phyloP scores from a whole-genome alignment of 2,329 filamentous ascomycete species.

The Ceratocystis variospora region DNA sequence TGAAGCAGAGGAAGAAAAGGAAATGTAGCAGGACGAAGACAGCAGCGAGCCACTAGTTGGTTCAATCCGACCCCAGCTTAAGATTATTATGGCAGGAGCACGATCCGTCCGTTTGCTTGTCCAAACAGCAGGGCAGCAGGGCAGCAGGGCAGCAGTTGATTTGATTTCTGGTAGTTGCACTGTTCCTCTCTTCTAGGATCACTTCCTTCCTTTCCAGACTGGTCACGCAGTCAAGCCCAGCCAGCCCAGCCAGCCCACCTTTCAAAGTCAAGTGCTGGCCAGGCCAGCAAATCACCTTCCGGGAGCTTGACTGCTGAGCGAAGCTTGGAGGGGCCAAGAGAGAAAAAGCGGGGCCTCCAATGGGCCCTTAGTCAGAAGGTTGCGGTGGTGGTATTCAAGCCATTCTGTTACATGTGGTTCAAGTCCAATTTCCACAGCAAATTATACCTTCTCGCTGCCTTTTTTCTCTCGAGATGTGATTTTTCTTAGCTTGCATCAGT shows the following conservation, averaged over 20 bases:
- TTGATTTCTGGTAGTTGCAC: neutral
- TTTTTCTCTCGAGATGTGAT: neutral
- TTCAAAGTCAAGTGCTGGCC: too few relatives aligned
- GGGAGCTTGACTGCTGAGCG: neutral
- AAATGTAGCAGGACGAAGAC: neutral
- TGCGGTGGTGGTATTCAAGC: too few relatives aligned
- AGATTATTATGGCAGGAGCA: constrained; percentile 2
- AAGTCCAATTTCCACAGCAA: neutral
- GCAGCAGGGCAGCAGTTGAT: neutral
- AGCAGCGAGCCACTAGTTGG: neutral
- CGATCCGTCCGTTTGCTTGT: constrained; percentile 4
- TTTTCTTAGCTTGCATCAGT: neutral
- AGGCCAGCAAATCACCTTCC: neutral
- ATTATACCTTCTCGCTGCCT: neutral
- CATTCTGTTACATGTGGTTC: neutral
- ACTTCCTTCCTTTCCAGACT: too few relatives aligned
- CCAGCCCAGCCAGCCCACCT: too few relatives aligned
- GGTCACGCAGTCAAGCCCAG: too few relatives aligned
- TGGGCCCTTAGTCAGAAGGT: neutral
- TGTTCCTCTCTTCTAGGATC: neutral
- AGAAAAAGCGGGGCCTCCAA: neutral
- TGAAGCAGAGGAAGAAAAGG: neutral
- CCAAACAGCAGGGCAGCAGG: too few relatives aligned
- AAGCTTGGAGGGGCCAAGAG: neutral
- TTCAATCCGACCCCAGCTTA: too few relatives aligned